Base-by-base conservation (phyloP, 805 yeast genomes). In the Wickerhamiella dianesei region DNA sequence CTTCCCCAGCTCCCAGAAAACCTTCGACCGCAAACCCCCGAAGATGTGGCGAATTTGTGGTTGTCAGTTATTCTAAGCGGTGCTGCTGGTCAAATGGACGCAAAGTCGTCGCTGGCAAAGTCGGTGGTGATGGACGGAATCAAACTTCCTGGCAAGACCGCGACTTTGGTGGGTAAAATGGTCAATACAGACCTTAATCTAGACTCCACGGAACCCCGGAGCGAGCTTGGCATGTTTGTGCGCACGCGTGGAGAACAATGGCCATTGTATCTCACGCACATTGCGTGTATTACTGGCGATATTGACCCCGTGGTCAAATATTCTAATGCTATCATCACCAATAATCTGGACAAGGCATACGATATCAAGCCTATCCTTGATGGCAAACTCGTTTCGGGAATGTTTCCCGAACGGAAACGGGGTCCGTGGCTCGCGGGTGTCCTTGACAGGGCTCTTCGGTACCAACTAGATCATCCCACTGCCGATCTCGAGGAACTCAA, bases 351-450 rank as follows among this genome's bases (percentile, higher is more conserved):
- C 2, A 58, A 68, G 2, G 77, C 73, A 0, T 70, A 75, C 56
- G 59, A 56, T 0, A 50, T 81, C 48, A 82, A 76, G 56, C 83
- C 89, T 1, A 53, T 84, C 4, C 62, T 88, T 12, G 86, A 84
- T 43, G 71, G 98, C 14, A 85, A 82, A 54, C 73, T 75, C 41
- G 62, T 89, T 41, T 65, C 73, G 44, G 63, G 67, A 40, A 62
- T 68, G 18, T 62, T 82, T 22, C 64, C 70, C 19, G 48, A 42
- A 6, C 66, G 68, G 47, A 82, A 80, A 57, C 84, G 89, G 0
- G 98, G 98, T 0, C 87, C 88, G 4, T 87, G 96, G 96, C 70
- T 89, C 73, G 69, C 75, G 6, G 63, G 63, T 6, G 63, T 79
- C 6, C 72, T 76, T 49, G 75, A 76, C 4, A 62, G 71, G 41